These are phyloP conservation scores for Cladosporium colombiae DNA, from an alignment of 2,329 filamentous ascomycete species.

Conservation along the genomic window DNA sequence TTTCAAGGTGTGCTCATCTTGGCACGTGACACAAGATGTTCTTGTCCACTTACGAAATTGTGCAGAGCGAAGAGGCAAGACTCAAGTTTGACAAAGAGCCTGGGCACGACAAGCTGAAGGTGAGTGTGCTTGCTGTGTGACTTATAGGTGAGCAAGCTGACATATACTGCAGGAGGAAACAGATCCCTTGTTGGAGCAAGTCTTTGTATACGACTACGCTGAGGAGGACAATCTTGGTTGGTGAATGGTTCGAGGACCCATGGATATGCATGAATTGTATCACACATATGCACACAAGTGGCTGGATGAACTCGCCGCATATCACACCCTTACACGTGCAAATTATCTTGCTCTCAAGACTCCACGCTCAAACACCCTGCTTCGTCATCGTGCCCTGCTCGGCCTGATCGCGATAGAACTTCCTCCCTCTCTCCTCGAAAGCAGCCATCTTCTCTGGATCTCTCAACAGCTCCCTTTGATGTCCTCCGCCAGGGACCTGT, in stretches of 20 bases:
- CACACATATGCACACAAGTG: not conserved
- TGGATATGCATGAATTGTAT: not conserved
- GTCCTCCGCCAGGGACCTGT: constrained; percentile 66
- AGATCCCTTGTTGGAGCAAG: constrained; percentile 18
- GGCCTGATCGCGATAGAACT: constrained; percentile 66
- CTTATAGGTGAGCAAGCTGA: not conserved
- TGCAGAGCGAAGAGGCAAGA: constrained; percentile 16
- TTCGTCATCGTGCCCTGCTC: constrained; percentile 53
- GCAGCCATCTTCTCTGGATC: constrained; percentile 59
- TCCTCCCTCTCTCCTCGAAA: constrained; percentile 59
- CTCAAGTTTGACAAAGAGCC: constrained; percentile 18
- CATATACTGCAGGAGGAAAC: constrained; percentile 11
- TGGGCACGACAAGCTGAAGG: constrained; percentile 16
- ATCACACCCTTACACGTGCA: not conserved
- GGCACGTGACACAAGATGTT: not conserved
- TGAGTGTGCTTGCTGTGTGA: not conserved
- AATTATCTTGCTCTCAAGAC: not conserved
- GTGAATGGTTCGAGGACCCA: not conserved
- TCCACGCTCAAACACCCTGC: constrained; percentile 12
- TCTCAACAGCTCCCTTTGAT: constrained; percentile 59
- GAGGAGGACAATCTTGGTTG: constrained; percentile 19
- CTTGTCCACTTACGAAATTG: not conserved
- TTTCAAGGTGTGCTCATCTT: constrained; percentile 3
- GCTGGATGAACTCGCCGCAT: not conserved
- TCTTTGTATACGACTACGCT: constrained; percentile 54